A percentile compares a stretch with the other conserved stretches of the same genome.
These are phyloP conservation scores for Fusarium foetens DNA, from an alignment of 2,329 filamentous ascomycete genomes.

Conservation along the genomic window DNA sequence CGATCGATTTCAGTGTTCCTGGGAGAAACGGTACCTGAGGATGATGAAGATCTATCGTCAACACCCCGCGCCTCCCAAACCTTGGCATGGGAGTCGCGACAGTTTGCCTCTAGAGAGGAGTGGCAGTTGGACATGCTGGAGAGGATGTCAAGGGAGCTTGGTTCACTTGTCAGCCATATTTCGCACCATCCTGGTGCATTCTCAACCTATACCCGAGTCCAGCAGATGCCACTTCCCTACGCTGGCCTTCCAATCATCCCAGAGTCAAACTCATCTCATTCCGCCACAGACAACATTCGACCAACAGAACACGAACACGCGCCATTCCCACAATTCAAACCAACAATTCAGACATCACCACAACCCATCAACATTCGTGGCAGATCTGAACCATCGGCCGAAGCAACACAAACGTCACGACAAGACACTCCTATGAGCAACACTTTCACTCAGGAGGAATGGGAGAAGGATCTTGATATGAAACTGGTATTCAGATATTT, in stretches of 20 bases:
- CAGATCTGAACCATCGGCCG: slow-evolving; percentile 35
- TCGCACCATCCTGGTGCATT: slow-evolving; percentile 87
- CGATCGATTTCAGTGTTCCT: slow-evolving; percentile 85
- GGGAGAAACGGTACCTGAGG: slow-evolving; percentile 76
- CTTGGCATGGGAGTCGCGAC: slow-evolving; percentile 43
- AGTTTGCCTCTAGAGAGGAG: slow-evolving; percentile 52
- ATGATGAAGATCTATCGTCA: slow-evolving; percentile 58
- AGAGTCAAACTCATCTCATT: slow-evolving; percentile 56
- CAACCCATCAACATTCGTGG: slow-evolving; percentile 53
- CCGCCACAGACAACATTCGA: slow-evolving; percentile 41
- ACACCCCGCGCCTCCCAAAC: slow-evolving; percentile 58
- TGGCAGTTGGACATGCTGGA: slow-evolving; percentile 87
- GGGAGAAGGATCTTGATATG: slow-evolving; percentile 92
- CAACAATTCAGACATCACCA: slow-evolving; percentile 55
- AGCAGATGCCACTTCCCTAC: slow-evolving; percentile 76
- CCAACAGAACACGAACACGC: slow-evolving; percentile 38
- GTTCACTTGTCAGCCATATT: slow-evolving; percentile 82
- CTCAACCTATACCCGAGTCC: slow-evolving; percentile 76
- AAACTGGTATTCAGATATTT: slow-evolving; percentile 92
- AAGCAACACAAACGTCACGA: slow-evolving; percentile 32
- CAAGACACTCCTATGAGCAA: slow-evolving; percentile 44
- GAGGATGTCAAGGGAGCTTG: slow-evolving; percentile 86
- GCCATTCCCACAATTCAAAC: slow-evolving; percentile 56
- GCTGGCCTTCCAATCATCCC: slow-evolving; percentile 77
- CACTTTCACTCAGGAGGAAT: slow-evolving; percentile 78